phyloP scores from a whole-genome alignment of 2,329 filamentous ascomycete species.

The Didymella arachidicola region DNA sequence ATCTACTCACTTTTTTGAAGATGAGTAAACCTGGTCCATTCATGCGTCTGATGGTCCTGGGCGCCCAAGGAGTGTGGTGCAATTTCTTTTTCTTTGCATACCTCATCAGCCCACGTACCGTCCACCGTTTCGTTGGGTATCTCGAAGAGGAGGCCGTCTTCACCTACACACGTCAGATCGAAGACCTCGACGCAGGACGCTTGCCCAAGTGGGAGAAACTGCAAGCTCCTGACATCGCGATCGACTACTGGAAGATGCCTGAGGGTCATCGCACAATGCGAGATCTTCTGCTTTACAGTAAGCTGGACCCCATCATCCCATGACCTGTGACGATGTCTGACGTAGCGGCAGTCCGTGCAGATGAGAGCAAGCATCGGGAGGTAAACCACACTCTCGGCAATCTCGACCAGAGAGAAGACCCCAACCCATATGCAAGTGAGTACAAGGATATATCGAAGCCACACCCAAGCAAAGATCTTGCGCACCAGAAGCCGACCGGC shows the following conservation, averaged over 20 bases:
- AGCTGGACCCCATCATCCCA: conserved; percentile 51
- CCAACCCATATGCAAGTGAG: conserved; percentile 87
- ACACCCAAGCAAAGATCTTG: conserved; percentile 74
- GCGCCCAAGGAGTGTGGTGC: conserved; percentile 93
- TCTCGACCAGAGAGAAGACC: conserved; percentile 82
- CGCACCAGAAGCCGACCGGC: conserved; percentile 71
- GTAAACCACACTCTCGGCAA: conserved; percentile 96
- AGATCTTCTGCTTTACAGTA: conserved; percentile 83
- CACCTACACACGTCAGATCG: conserved; percentile 89
- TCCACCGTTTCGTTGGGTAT: conserved; percentile 95
- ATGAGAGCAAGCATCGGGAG: conserved; percentile 71
- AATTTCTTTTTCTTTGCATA: conserved; percentile 92
- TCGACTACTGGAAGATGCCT: conserved; percentile 94
- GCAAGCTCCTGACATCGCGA: conserved; percentile 83
- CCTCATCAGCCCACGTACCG: conserved; percentile 83
- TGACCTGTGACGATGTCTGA: conserved; percentile 1
- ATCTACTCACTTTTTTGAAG: conserved; percentile 90
- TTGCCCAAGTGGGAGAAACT: conserved; percentile 84
- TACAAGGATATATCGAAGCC: conserved; percentile 74
- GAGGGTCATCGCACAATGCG: conserved; percentile 82
- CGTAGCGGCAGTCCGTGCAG: conserved; percentile 42
- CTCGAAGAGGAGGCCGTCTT: conserved; percentile 96
- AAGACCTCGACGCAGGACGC: conserved; percentile 84
- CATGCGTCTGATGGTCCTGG: conserved; percentile 91
- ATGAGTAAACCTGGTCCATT: conserved; percentile 86